A percentile compares a stretch with the other conserved stretches of the same genome.
These are phyloP conservation scores for Stagonosporopsis cucurbitacearum DNA, from an alignment of 2,329 filamentous ascomycete genomes.

Conservation along the genomic window DNA sequence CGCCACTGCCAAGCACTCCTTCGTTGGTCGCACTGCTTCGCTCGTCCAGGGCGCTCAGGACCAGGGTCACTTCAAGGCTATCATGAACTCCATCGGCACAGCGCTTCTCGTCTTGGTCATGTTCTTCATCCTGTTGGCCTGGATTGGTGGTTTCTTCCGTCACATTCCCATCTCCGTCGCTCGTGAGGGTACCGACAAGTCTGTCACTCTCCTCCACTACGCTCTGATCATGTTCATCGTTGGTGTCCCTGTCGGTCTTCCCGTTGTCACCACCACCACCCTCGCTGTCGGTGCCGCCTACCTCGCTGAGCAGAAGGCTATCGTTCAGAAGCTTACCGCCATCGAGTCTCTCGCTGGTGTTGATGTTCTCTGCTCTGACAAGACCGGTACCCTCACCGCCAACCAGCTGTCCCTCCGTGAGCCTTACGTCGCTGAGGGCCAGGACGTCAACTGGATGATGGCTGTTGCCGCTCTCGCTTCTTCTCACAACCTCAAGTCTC, in stretches of 20 bases:
- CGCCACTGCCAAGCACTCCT: conserved; percentile 72
- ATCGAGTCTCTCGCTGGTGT: conserved; percentile 73
- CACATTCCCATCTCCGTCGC: conserved; percentile 68
- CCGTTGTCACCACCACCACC: conserved; percentile 79
- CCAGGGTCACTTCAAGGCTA: conserved; percentile 70
- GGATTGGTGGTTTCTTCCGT: conserved; percentile 82
- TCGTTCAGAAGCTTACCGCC: conserved; percentile 79
- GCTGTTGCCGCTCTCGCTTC: conserved; percentile 77
- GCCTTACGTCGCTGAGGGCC: conserved; percentile 76
- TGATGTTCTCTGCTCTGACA: conserved; percentile 81
- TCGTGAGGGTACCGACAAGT: conserved; percentile 58
- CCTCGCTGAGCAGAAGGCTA: conserved; percentile 77
- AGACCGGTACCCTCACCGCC: conserved; percentile 78
- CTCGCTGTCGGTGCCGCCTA: conserved; percentile 79
- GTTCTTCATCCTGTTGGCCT: conserved; percentile 75
- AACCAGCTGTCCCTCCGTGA: conserved; percentile 79
- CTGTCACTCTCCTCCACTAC: conserved; percentile 64
- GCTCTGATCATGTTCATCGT: conserved; percentile 68
- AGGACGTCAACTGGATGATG: conserved; percentile 87
- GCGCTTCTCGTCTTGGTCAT: conserved; percentile 76
- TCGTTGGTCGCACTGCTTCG: conserved; percentile 77
- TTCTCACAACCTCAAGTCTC: conserved; percentile 78
- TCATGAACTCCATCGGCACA: conserved; percentile 83
- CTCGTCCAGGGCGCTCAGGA: conserved; percentile 78
- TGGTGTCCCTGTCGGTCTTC: conserved; percentile 78